Evolutionary conservation across 345 rosid species (phyloP), one percentile per base, ranked within the genome.

Genomic region (Isatis tinctoria): DNA sequence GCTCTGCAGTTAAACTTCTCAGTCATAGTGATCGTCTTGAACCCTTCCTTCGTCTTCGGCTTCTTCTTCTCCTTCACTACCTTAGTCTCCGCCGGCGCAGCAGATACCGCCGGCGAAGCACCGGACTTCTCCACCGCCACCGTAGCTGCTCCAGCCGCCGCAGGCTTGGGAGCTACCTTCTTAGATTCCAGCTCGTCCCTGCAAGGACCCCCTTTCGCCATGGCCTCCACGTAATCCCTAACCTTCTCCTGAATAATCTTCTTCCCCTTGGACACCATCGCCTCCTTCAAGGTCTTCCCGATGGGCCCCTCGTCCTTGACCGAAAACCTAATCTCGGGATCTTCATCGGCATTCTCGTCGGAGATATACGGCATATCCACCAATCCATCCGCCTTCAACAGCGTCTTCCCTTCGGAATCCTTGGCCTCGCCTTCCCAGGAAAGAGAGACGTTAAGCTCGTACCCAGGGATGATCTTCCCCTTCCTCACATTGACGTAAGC

Each of bases 381-480:
- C 40, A 79, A 67, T 7, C 99, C 99, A 0, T 92, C 97, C 5
- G 83, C 89, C 61, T 86, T 86, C 76, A 79, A 59, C 35, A 90
- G 59, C 4, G 83, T 67, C 36, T 80, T 85, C 1, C 96, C 98
- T 5, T 89, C 94, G 8, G 85, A 57, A 60, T 92, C 97, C 61
- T 82, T 86, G 0, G 94, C 97, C 73, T 87, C 94, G 13, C 99
- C 99, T 70, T 92, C 89, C 99, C 98, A 96, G 4, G 88, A 84
- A 5, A 92, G 6, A 12, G 79, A 48, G 4, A 96, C 85, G 67
- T 73, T 85, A 73, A 92, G 77, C 45, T 96, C 99, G 45, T 96
- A 96, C 0, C 99, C 99, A 9, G 99, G 99, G 22, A 96, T 96
- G 37, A 96, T 86, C 74, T 92, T 96, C 2, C 99, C 99, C 77